Evolutionary conservation across 2,329 filamentous ascomycete species (phyloP).

Genomic region (Pseudocercospora crystallina): DNA sequence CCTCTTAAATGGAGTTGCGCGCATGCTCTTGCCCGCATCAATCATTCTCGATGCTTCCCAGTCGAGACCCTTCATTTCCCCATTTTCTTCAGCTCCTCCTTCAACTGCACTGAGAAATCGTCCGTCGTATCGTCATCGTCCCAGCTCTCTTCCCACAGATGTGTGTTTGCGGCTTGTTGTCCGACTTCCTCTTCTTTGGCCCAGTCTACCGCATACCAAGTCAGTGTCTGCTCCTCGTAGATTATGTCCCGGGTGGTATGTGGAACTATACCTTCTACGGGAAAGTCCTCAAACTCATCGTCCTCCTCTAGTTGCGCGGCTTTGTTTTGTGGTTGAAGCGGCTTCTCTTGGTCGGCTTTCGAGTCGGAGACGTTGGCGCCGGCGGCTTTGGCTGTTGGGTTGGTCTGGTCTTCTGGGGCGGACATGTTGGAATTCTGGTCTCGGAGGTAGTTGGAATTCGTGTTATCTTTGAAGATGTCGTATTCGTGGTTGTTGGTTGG

Average conservation of each 20-base stretch:
- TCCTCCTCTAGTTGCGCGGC: conserved; percentile 82
- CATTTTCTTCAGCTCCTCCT: conserved; percentile 94
- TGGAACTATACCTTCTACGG: conserved; percentile 97
- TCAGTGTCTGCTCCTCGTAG: background rate
- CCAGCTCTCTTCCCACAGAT: conserved; percentile 99
- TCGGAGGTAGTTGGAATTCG: too few species aligned
- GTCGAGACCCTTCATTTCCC: conserved; percentile 53
- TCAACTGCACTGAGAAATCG: conserved; percentile 92
- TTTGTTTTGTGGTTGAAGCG: conserved; percentile 58
- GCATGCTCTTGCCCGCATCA: too few species aligned
- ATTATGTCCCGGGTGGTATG: conserved; percentile 15
- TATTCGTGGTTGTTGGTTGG: too few species aligned
- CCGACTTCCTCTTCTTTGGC: conserved; percentile 78
- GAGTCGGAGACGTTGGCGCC: conserved; percentile 43
- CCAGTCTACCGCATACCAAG: conserved; percentile 68
- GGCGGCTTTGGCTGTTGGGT: conserved; percentile 37
- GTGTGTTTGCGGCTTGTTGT: conserved; percentile 61
- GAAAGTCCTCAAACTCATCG: conserved; percentile 99
- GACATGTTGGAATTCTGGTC: conserved; percentile 2
- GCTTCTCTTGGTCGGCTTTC: conserved; percentile 43
- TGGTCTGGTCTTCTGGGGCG: conserved; percentile 4
- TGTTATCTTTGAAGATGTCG: too few species aligned
- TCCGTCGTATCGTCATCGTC: conserved; percentile 97
- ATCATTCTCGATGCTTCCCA: background rate
- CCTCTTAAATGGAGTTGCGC: background rate